Evolutionary conservation across 768 basidiomycete species (phyloP).

Genomic region (Phylloporus arenicola): DNA sequence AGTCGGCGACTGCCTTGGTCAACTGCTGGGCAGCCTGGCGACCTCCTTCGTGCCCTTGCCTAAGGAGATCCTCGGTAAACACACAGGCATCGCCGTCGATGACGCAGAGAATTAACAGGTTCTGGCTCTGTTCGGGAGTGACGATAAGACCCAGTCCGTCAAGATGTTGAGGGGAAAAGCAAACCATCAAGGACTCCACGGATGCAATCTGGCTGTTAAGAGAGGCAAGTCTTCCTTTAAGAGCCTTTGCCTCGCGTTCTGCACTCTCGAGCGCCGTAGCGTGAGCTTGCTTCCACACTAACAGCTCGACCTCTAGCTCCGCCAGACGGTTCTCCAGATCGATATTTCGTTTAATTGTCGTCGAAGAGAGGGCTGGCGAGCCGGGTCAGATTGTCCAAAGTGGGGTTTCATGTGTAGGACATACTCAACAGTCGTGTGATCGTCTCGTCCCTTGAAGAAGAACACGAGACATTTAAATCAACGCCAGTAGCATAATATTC

Average conservation of each 20-base stretch:
- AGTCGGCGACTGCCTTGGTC: constrained; percentile 63
- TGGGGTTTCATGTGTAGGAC: constrained; percentile 10
- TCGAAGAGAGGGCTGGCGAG: constrained; percentile 52
- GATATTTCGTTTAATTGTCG: constrained; percentile 57
- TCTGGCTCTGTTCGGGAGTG: constrained; percentile 43
- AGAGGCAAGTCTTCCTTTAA: constrained; percentile 61
- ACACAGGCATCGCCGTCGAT: constrained; percentile 69
- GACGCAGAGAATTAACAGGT: constrained; percentile 67
- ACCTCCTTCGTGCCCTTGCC: constrained; percentile 63
- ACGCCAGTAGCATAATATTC: constrained; percentile 9
- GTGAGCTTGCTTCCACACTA: constrained; percentile 69
- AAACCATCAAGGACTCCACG: constrained; percentile 47
- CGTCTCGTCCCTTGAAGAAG: constrained; percentile 57
- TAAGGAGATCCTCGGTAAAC: constrained; percentile 55
- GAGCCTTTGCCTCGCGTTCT: constrained; percentile 58
- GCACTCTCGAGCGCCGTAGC: constrained; percentile 54
- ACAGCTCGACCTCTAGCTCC: constrained; percentile 65
- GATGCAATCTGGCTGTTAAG: constrained; percentile 61
- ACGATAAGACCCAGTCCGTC: constrained; percentile 1
- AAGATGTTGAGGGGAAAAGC: background rate
- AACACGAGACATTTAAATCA: constrained; percentile 18
- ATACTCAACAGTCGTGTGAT: constrained; percentile 57
- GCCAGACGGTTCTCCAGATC: constrained; percentile 60
- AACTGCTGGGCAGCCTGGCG: constrained; percentile 54
- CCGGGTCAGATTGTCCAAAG: constrained; percentile 8